Percentiles rank a stretch among this genome's conserved stretches.
These are phyloP conservation scores for Sphaerulina vaccinii DNA, from an alignment of 2,329 filamentous ascomycete species.

Conservation along the genomic window DNA sequence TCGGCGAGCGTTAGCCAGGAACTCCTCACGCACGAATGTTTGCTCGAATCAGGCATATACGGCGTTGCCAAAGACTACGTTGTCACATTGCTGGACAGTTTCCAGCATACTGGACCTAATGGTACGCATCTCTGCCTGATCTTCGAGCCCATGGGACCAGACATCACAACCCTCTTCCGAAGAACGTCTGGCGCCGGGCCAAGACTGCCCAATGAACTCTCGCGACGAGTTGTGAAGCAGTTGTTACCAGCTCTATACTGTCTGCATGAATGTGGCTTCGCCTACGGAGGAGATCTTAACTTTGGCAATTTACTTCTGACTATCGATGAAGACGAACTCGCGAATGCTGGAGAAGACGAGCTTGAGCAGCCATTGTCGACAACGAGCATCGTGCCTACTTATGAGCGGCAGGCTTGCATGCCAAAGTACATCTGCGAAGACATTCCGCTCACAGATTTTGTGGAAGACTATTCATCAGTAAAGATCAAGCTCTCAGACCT, in stretches of 20 bases:
- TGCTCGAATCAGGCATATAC: not conserved
- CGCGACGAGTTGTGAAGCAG: slow-evolving; percentile 1
- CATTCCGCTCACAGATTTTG: slow-evolving; percentile 2
- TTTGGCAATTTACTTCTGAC: slow-evolving; percentile 2
- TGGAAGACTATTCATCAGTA: not conserved
- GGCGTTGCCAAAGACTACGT: not conserved
- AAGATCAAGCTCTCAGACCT: slow-evolving; percentile 11
- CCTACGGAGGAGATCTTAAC: slow-evolving; percentile 4
- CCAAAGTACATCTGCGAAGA: slow-evolving; percentile 4
- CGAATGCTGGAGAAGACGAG: not conserved
- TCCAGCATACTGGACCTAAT: slow-evolving; percentile 10
- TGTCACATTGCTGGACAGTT: slow-evolving; percentile 3
- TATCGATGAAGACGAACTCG: not conserved
- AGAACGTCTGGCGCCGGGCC: not conserved
- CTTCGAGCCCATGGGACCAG: not conserved
- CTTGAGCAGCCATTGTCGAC: not conserved
- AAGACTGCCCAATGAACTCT: not conserved
- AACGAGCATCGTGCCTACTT: not conserved
- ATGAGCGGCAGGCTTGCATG: not conserved
- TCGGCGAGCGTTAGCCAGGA: not conserved
- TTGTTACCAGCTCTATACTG: slow-evolving; percentile 4
- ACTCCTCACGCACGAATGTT: not conserved
- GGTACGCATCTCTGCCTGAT: slow-evolving; percentile 9
- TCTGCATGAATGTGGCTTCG: slow-evolving; percentile 5
- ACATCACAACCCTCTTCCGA: not conserved